Percentiles rank a stretch among this genome's conserved stretches.
phyloP scores from a whole-genome alignment of 352 stramenopile species.

The Thraustotheca clavata region DNA sequence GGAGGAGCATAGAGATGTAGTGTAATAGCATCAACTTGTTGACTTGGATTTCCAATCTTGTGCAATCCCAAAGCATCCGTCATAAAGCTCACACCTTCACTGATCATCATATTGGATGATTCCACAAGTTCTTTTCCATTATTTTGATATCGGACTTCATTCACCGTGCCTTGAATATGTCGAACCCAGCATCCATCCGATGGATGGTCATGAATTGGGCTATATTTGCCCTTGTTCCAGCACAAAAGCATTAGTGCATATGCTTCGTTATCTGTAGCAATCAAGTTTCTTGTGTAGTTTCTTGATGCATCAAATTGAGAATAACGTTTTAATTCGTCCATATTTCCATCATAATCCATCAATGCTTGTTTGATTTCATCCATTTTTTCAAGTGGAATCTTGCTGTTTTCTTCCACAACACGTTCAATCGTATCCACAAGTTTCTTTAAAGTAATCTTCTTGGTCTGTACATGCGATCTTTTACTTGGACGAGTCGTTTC shows the following conservation, averaged over 20 bases:
- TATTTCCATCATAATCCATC: slow-evolving; percentile 27
- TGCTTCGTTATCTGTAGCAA: slow-evolving; percentile 86
- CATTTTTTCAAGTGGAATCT: slow-evolving; percentile 36
- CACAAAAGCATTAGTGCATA: slow-evolving; percentile 93
- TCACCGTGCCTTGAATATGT: slow-evolving; percentile 75
- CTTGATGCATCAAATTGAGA: slow-evolving; percentile 69
- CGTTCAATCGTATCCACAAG: slow-evolving; percentile 39
- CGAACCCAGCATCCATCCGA: slow-evolving; percentile 90
- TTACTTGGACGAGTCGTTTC: too few species aligned
- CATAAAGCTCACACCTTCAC: slow-evolving; percentile 79
- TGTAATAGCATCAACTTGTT: slow-evolving; percentile 76
- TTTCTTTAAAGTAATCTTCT: slow-evolving; percentile 28
- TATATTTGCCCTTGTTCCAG: slow-evolving; percentile 86
- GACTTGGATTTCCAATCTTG: slow-evolving; percentile 80
- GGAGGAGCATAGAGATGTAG: slow-evolving; percentile 91
- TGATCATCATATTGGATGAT: slow-evolving; percentile 51
- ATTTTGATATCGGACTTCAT: slow-evolving; percentile 83
- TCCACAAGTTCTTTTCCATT: slow-evolving; percentile 34
- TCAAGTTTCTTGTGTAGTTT: slow-evolving; percentile 91
- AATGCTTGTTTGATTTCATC: slow-evolving; percentile 14
- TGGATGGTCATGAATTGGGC: slow-evolving; percentile 90
- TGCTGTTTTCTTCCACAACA: slow-evolving; percentile 29
- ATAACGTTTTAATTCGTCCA: slow-evolving; percentile 64
- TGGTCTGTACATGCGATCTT: too few species aligned
- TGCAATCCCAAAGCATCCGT: slow-evolving; percentile 88